phyloP scores from a whole-genome alignment of 2,329 filamentous ascomycete genomes.

The Colletotrichum tropicicola region DNA sequence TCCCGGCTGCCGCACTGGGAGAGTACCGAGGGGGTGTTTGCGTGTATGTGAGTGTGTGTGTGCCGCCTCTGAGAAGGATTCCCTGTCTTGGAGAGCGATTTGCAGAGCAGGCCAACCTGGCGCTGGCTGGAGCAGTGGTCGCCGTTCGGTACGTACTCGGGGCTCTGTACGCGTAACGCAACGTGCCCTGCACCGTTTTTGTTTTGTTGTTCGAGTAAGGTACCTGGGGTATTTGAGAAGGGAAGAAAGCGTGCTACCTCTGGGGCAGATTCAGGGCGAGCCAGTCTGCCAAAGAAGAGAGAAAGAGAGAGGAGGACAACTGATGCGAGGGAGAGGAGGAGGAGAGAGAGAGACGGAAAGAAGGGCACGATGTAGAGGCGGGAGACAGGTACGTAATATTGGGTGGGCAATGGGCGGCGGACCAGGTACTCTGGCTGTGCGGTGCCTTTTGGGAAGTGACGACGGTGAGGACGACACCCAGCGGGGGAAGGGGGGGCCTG shows the following conservation, averaged over 20 bases:
- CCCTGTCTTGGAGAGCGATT: background rate
- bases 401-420: background rate
- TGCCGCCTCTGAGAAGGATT: background rate
- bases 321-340: background rate
- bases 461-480: background rate
- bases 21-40: no score
- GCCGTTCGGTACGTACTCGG: slow-evolving; percentile 17
- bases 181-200: background rate
- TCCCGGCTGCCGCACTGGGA: no score
- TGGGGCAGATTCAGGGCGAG: slow-evolving; percentile 17
- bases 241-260: slow-evolving; percentile 13
- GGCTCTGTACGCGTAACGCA: slow-evolving; percentile 1
- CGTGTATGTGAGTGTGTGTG: no score
- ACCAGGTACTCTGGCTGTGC: slow-evolving; percentile 7
- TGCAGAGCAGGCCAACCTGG: background rate
- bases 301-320: background rate
- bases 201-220: background rate
- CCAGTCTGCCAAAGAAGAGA: slow-evolving; percentile 18
- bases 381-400: background rate
- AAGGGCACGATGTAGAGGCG: background rate
- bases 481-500: background rate
- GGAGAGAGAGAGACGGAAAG: background rate
- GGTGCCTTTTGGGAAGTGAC: background rate
- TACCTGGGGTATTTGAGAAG: background rate
- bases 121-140: background rate